Percentiles rank a stretch among this genome's conserved stretches.
phyloP scores from a whole-genome alignment of 495 filamentous ascomycete species.

The Xylaria grammica region DNA sequence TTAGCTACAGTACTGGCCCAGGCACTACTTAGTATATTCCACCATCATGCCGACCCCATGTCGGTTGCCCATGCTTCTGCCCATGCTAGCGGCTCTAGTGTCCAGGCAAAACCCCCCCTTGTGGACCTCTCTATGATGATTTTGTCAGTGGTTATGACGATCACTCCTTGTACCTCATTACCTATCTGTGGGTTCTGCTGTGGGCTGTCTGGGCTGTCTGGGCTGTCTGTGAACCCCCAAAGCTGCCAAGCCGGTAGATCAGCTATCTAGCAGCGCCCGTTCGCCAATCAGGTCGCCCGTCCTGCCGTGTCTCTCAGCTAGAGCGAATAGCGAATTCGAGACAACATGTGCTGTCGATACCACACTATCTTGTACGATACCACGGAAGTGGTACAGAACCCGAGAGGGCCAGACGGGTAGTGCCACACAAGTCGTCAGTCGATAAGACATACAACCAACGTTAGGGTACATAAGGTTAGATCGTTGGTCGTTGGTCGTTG shows the following conservation, averaged over 20 bases:
- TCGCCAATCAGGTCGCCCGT: constrained; percentile 19
- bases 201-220: background rate
- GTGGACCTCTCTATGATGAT: constrained; percentile 1
- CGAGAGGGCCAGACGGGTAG: no score
- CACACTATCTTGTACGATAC: background rate
- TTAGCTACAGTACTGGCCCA: no score
- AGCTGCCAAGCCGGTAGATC: constrained; percentile 40
- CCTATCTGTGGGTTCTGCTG: background rate
- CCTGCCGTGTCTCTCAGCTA: background rate
- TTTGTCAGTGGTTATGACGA: constrained; percentile 10
- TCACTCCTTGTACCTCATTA: constrained; percentile 10
- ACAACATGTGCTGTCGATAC: background rate
- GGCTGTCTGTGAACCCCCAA: constrained; percentile 12
- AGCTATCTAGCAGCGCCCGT: constrained; percentile 25
- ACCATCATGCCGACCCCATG: constrained; percentile 6
- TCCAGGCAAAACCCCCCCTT: background rate
- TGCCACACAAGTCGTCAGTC: no score
- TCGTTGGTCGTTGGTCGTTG: no score
- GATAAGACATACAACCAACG: no score
- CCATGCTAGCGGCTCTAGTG: constrained; percentile 5
- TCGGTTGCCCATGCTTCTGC: background rate
- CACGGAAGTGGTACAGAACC: no score
- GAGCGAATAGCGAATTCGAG: background rate
- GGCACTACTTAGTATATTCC: background rate
- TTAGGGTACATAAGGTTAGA: no score